A percentile compares a stretch with the other conserved stretches of the same genome.
Evolutionary conservation across 306 rosid species (phyloP).

Genomic region (Gynostemma pentaphyllum): DNA sequence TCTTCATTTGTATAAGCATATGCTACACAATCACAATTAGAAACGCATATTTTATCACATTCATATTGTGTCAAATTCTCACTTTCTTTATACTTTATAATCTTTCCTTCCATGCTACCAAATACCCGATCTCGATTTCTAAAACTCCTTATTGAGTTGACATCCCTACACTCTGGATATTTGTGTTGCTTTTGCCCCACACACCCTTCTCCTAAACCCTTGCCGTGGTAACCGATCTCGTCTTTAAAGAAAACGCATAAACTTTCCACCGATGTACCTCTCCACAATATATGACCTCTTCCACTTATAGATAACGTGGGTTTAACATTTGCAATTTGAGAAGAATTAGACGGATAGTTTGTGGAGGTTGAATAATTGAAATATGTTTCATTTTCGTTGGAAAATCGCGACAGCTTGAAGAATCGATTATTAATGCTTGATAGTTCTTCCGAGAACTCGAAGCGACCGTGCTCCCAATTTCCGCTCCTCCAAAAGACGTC

Average conservation of each 20-base stretch:
- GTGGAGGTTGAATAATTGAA: slow-evolving; percentile 4
- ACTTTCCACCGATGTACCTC: neutral
- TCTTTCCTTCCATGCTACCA: slow-evolving; percentile 4
- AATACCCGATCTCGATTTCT: no score
- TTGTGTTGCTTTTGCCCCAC: slow-evolving; percentile 4
- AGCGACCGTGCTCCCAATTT: slow-evolving; percentile 12
- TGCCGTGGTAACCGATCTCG: neutral
- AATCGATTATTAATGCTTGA: neutral
- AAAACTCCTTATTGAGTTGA: no score
- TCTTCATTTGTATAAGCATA: neutral
- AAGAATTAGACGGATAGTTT: no score
- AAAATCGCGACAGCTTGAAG: slow-evolving; percentile 4
- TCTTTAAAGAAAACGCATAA: slow-evolving; percentile 5
- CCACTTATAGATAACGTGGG: slow-evolving; percentile 5
- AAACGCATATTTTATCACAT: neutral
- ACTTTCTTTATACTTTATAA: neutral
- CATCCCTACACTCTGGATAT: slow-evolving; percentile 9
- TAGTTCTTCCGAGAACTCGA: slow-evolving; percentile 4
- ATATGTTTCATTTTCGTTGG: slow-evolving; percentile 17
- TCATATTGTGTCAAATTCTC: neutral
- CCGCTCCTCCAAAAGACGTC: slow-evolving; percentile 13
- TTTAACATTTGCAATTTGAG: neutral
- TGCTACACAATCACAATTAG: slow-evolving; percentile 12
- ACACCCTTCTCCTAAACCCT: slow-evolving; percentile 7
- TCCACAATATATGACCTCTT: neutral